Conservation (phyloP, 1,284 basidiomycete genomes). For the Cerrena zonata region DNA sequence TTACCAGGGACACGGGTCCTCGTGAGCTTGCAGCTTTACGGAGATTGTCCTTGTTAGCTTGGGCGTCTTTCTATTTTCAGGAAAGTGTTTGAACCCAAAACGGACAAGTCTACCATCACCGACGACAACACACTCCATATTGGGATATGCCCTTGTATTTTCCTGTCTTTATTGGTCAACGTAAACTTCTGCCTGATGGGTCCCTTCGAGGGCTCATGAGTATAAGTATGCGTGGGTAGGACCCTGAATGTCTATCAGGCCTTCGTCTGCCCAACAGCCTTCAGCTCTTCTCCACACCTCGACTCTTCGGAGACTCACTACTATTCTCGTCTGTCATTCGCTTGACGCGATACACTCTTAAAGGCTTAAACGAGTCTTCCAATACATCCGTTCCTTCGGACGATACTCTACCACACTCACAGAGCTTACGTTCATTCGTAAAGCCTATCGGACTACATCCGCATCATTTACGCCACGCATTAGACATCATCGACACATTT, state of each 20-base stretch:
- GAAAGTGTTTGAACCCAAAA: constrained; percentile 20
- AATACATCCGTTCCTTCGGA: not conserved
- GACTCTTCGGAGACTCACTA: not conserved
- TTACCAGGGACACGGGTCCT: no score
- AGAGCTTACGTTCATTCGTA: constrained; percentile 1
- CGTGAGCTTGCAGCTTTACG: not conserved
- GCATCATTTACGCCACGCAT: not conserved
- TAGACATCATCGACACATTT: no score
- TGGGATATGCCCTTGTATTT: constrained; percentile 23
- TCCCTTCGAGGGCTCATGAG: no score
- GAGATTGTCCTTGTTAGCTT: not conserved
- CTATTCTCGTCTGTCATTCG: constrained; percentile 4
- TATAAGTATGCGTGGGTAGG: constrained; percentile 7
- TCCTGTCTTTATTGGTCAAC: not conserved
- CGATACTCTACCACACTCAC: not conserved
- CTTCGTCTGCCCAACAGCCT: not conserved
- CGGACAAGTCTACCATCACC: constrained; percentile 16
- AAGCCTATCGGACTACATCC: not conserved
- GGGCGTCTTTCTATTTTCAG: not conserved
- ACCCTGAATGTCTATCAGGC: not conserved
- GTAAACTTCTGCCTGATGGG: not conserved
- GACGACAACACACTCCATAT: constrained; percentile 16
- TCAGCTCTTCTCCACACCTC: not conserved
- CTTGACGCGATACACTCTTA: not conserved
- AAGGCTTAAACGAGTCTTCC: not conserved